Evolutionary conservation across 1,284 basidiomycete genomes (phyloP).

Genomic region (Agaricales sp.): DNA sequence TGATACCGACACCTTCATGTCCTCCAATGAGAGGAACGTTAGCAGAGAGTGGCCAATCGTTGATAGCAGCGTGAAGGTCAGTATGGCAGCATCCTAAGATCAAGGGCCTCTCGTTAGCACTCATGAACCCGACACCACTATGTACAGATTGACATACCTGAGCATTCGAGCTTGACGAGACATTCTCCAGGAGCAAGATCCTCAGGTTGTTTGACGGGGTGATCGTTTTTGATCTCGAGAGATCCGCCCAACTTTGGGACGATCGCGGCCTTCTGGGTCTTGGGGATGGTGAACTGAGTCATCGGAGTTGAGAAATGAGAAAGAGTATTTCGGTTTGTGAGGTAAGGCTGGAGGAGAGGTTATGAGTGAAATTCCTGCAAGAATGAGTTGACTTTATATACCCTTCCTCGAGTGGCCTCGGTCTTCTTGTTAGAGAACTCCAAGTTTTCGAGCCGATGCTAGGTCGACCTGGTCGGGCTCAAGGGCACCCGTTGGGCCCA

Average conservation of each 20-base stretch:
- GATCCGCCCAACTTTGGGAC: neutral
- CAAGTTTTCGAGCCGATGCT: no score
- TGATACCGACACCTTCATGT: slow-evolving; percentile 70
- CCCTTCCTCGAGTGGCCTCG: no score
- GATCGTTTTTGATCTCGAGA: slow-evolving; percentile 19
- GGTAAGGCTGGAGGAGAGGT: no score
- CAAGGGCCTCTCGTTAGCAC: no score
- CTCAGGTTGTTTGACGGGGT: slow-evolving; percentile 51
- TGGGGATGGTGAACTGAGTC: neutral
- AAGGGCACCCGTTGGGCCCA: no score
- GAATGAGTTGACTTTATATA: no score
- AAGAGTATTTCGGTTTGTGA: no score
- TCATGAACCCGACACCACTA: slow-evolving; percentile 6
- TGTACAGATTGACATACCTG: slow-evolving; percentile 35
- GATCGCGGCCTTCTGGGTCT: neutral
- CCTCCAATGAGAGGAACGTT: slow-evolving; percentile 75
- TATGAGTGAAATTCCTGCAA: no score
- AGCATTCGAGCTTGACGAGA: slow-evolving; percentile 72
- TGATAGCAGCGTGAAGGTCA: neutral
- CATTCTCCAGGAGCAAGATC: slow-evolving; percentile 75
- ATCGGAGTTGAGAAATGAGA: no score
- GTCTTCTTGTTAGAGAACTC: no score
- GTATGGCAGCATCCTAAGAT: neutral
- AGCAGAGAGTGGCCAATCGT: slow-evolving; percentile 58
- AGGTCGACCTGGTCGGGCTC: no score